Evolutionary conservation across 2,329 filamentous ascomycete genomes (phyloP), one percentile per base, ranked within the genome.

Genomic region (Didymella keratinophila): DNA sequence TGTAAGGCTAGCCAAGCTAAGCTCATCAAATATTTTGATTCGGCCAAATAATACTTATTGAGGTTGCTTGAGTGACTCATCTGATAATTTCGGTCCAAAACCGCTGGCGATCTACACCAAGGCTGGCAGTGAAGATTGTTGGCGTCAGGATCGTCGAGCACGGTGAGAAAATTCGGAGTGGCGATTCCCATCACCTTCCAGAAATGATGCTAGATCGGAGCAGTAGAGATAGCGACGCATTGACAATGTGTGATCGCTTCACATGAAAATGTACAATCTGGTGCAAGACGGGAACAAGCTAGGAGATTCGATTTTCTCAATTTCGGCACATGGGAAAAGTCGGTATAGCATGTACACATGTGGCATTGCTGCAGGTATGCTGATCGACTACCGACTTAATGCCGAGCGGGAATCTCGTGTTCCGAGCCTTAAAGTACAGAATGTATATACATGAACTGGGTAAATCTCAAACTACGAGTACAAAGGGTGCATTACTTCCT

Each of bases 401-500:
- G 12, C 25, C 20, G 16, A 20, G 18, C 8, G 20, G 20, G 11
- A 21, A 12, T 10, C 37, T 41, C 20, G 10, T 23, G 4, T 41
- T 23, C 10, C 10, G 10, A 10, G 6, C 4, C 37, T 14, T n/a
- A n/a, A n/a, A 25, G 41, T n/a, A 27, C 21, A 27, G 27, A 43
- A 27, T n/a, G 5, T 43, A 25, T 43, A 43, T 27, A 25, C 41
- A 43, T 27, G 2, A 43, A 25, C 27, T 3, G 14, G 5, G 11
- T 7, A 37, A 37, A 20, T 21, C 3, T 12, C 10, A 4, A 47
- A 23, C 3, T 16, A 23, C 30, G 20, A 10, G 28, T 30, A 32
- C 25, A 32, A 23, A 18, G 4, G 6, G 23, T 21, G 37, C 39
- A 45, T 46, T 63, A 75, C 56, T 64, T 73, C 56, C 78, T 68